Evolutionary conservation across 225 moss, liverwort and hornwort species (phyloP).

Genomic region (Physcomitrellopsis africana): DNA sequence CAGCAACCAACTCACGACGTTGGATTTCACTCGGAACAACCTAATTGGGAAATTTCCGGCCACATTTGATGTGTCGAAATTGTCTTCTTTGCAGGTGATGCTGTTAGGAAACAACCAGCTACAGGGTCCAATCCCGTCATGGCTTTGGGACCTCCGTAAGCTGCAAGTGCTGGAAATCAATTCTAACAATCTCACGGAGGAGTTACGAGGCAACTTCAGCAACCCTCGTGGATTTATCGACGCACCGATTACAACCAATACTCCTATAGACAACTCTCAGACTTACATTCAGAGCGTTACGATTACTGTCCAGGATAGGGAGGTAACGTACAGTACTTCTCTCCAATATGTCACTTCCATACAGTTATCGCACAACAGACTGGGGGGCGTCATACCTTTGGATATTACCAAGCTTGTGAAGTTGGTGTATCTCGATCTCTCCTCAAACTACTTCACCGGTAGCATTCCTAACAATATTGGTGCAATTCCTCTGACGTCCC

Average conservation of each 20-base stretch:
- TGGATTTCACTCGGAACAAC: constrained; percentile 37
- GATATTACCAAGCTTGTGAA: constrained; percentile 34
- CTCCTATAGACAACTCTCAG: constrained; percentile 9
- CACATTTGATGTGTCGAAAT: constrained; percentile 29
- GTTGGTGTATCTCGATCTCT: constrained; percentile 37
- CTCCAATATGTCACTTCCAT: constrained; percentile 34
- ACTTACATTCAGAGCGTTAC: constrained; percentile 43
- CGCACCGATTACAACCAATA: constrained; percentile 1
- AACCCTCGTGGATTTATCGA: constrained; percentile 45
- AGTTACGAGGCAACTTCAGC: constrained; percentile 36
- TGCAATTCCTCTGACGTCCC: constrained; percentile 31
- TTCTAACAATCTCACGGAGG: constrained; percentile 36
- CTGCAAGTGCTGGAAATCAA: constrained; percentile 47
- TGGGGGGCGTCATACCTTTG: constrained; percentile 37
- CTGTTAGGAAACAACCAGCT: constrained; percentile 38
- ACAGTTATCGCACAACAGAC: constrained; percentile 41
- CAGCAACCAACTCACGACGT: constrained; percentile 10
- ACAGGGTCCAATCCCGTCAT: constrained; percentile 41
- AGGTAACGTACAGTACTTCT: constrained; percentile 21
- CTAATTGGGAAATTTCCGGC: constrained; percentile 29
- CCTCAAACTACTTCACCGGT: constrained; percentile 40
- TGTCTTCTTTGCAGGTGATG: constrained; percentile 35
- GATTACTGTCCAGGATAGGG: constrained; percentile 30
- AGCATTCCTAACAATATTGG: constrained; percentile 39
- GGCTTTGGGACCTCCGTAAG: constrained; percentile 41